Conservation (phyloP, 352 stramenopile species). For the Peronospora tabacina region DNA sequence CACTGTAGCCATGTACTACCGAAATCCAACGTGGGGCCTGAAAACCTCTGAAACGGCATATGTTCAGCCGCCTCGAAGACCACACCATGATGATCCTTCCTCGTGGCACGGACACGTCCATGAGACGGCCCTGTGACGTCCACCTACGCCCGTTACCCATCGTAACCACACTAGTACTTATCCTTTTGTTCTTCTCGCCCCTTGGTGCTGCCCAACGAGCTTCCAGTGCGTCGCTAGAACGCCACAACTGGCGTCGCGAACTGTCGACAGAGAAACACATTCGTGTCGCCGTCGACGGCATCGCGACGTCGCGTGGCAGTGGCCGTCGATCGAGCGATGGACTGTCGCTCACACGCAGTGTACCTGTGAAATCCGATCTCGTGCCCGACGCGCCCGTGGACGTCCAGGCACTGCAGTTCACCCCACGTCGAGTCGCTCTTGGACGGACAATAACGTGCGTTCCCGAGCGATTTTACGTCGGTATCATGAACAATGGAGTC, state of each 20-base stretch:
- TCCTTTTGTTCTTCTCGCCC: conserved; percentile 16
- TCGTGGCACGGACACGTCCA: conserved; percentile 3
- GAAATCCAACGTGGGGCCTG: too few species aligned
- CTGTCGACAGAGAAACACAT: conserved; percentile 19
- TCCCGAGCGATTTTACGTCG: conserved; percentile 26
- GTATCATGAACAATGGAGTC: conserved; percentile 31
- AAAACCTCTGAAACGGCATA: too few species aligned
- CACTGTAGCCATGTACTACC: too few species aligned
- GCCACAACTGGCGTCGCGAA: conserved; percentile 5
- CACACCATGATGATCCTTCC: conserved; percentile 14
- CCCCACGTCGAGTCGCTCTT: conserved; percentile 28
- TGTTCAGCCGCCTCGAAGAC: neutral
- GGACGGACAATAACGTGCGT: conserved; percentile 33
- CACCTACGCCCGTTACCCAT: conserved; percentile 1
- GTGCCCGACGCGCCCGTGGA: conserved; percentile 7
- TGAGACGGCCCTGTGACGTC: conserved; percentile 8
- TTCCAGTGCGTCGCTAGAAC: conserved; percentile 1
- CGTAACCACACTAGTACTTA: conserved; percentile 4
- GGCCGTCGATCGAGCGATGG: conserved; percentile 27
- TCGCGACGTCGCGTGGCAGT: conserved; percentile 16
- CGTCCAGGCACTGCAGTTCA: conserved; percentile 35
- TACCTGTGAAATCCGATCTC: conserved; percentile 5
- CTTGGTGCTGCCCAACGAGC: conserved; percentile 5
- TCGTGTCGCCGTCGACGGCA: conserved; percentile 14
- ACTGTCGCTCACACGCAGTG: conserved; percentile 35